phyloP scores from a whole-genome alignment of 2,329 filamentous ascomycete species.

The Zymoseptoria passerinii region DNA sequence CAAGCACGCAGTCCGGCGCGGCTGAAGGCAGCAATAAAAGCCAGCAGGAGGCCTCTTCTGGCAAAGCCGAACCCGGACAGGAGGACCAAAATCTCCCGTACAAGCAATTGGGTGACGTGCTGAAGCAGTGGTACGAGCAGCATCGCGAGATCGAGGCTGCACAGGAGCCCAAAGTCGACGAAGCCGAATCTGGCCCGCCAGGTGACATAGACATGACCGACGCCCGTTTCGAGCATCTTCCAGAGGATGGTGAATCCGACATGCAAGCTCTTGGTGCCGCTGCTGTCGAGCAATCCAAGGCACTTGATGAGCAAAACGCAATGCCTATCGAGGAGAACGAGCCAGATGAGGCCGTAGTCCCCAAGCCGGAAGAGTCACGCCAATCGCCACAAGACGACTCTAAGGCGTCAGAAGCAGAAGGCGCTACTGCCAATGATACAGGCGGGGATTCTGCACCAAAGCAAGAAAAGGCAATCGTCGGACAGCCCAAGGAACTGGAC shows the following conservation, averaged over 20 bases:
- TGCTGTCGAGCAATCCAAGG: conserved; percentile 75
- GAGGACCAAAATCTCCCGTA: conserved; percentile 56
- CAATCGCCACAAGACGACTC: conserved; percentile 31
- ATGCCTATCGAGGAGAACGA: conserved; percentile 56
- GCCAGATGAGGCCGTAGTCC: conserved; percentile 24
- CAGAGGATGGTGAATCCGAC: conserved; percentile 74
- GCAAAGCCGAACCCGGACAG: conserved; percentile 11
- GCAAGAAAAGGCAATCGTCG: conserved; percentile 35
- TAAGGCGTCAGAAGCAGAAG: conserved; percentile 29
- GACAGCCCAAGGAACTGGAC: conserved; percentile 38
- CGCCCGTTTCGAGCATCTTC: conserved; percentile 88
- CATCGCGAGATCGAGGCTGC: conserved; percentile 68
- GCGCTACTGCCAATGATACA: conserved; percentile 4
- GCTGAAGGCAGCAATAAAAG: conserved; percentile 17
- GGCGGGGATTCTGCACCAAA: conserved; percentile 11
- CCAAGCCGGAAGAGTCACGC: conserved; percentile 22
- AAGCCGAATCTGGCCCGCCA: conserved; percentile 41
- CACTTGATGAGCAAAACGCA: conserved; percentile 81
- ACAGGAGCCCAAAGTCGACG: conserved; percentile 41
- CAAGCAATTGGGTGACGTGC: conserved; percentile 85
- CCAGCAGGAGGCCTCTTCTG: conserved; percentile 10
- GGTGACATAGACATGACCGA: conserved; percentile 63
- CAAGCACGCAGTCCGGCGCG: conserved; percentile 17
- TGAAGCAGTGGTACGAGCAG: conserved; percentile 87
- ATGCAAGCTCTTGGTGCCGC: conserved; percentile 86